These are phyloP conservation scores for Penicillium cataractarum DNA, from an alignment of 495 filamentous ascomycete species.

Conservation along the genomic window DNA sequence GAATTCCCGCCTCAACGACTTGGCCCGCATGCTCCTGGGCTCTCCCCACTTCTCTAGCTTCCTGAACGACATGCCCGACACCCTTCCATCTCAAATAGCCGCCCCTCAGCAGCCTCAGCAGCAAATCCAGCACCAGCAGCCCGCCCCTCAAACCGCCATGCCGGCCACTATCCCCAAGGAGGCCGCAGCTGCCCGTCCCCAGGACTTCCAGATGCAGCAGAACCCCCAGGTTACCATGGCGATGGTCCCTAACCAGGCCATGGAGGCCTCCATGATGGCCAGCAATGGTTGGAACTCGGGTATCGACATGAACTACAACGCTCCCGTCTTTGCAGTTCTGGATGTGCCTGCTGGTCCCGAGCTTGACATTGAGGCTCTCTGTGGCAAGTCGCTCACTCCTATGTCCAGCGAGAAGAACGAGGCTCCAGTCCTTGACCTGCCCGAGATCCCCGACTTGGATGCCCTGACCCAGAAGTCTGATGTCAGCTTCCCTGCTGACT, in stretches of 20 bases:
- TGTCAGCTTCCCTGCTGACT: constrained; percentile 43
- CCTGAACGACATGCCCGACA: constrained; percentile 70
- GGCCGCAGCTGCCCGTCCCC: constrained; percentile 58
- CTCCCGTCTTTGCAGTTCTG: constrained; percentile 78
- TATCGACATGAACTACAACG: constrained; percentile 59
- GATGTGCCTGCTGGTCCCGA: constrained; percentile 71
- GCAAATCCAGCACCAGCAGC: constrained; percentile 46
- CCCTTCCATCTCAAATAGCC: constrained; percentile 43
- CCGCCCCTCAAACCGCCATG: constrained; percentile 34
- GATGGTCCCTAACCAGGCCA: constrained; percentile 73
- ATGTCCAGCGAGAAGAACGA: constrained; percentile 53
- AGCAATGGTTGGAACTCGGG: constrained; percentile 30
- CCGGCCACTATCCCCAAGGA: constrained; percentile 58
- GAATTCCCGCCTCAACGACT: constrained; percentile 74
- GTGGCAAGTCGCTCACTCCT: constrained; percentile 65
- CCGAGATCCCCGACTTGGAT: constrained; percentile 32
- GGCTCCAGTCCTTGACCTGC: constrained; percentile 48
- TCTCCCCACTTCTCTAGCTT: constrained; percentile 85
- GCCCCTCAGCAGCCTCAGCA: constrained; percentile 41
- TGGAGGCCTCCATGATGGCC: constrained; percentile 64
- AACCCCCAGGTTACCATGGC: constrained; percentile 68
- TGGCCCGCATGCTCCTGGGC: constrained; percentile 82
- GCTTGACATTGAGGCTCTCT: constrained; percentile 63
- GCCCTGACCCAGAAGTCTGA: constrained; percentile 35
- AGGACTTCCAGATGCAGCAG: constrained; percentile 60